These are phyloP conservation scores for Neurospora sp. DNA, from an alignment of 495 filamentous ascomycete species.

Conservation along the genomic window DNA sequence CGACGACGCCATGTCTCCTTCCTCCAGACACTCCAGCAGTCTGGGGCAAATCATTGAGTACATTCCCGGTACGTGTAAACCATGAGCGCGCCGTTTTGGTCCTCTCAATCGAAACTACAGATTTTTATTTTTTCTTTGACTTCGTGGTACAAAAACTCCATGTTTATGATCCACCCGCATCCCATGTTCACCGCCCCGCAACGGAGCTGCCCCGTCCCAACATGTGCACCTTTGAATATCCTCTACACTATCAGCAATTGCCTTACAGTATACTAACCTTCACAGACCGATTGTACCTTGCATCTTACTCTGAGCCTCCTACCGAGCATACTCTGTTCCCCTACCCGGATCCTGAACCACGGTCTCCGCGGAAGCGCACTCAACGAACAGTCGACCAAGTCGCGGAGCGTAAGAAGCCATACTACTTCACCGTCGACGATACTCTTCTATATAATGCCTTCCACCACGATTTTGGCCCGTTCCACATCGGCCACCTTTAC, in stretches of 20 bases:
- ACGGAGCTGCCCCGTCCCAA: neutral
- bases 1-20: constrained; percentile 32
- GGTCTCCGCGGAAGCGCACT: constrained; percentile 64
- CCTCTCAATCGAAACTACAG: neutral
- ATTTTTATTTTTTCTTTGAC: neutral
- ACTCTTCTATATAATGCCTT: constrained; percentile 93
- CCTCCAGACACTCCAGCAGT: constrained; percentile 28
- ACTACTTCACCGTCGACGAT: constrained; percentile 94
- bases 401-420: constrained; percentile 49
- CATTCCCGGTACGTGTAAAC: constrained; percentile 39
- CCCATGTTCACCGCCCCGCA: neutral
- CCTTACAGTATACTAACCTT: constrained; percentile 25
- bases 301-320: constrained; percentile 78
- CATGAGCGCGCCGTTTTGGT: neutral
- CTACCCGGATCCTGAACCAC: constrained; percentile 48
- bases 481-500: constrained; percentile 96
- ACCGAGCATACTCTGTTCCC: constrained; percentile 77
- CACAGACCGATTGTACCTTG: constrained; percentile 87
- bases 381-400: constrained; percentile 50
- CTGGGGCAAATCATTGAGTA: constrained; percentile 48
- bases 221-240: constrained; percentile 2
- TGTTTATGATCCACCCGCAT: neutral
- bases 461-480: constrained; percentile 93
- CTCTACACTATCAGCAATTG: constrained; percentile 4
- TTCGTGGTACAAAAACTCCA: neutral